phyloP scores from a whole-genome alignment of 805 yeast species.

The Metschnikowia santaceciliae region DNA sequence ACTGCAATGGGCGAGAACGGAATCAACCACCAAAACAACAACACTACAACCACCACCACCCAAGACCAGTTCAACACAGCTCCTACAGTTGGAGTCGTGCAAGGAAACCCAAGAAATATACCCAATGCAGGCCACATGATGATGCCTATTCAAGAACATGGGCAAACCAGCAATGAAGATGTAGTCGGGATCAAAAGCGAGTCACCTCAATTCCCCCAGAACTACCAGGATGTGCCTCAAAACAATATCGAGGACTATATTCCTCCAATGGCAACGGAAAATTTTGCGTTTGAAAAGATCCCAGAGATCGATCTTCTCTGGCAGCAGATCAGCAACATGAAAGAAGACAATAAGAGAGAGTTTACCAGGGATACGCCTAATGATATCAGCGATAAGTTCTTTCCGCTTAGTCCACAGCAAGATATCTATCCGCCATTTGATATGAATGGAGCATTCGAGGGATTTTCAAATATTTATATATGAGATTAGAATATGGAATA shows the following conservation, averaged over 20 bases:
- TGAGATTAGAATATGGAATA: not conserved
- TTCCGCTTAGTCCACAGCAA: constrained; percentile 7
- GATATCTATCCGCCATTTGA: constrained; percentile 1
- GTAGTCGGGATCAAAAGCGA: not conserved
- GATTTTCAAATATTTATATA: not conserved
- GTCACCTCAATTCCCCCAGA: not conserved
- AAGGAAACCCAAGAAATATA: not conserved
- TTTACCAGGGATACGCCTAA: not conserved
- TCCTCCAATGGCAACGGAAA: not conserved
- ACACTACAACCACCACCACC: no score
- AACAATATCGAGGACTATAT: not conserved
- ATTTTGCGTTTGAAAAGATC: not conserved
- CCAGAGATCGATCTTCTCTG: constrained; percentile 11
- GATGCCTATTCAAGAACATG: not conserved
- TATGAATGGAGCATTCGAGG: constrained; percentile 1
- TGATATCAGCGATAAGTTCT: constrained; percentile 4
- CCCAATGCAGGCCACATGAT: not conserved
- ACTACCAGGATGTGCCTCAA: not conserved
- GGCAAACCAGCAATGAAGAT: not conserved
- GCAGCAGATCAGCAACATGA: constrained; percentile 9
- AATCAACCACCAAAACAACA: not conserved
- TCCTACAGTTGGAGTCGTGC: not conserved
- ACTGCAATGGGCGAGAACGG: not conserved
- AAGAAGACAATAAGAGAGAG: constrained; percentile 2
- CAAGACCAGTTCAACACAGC: not conserved